Evolutionary conservation across 1,139 yeast genomes (phyloP), one percentile per base, ranked within the genome.

Genomic region (Pichia sp.): DNA sequence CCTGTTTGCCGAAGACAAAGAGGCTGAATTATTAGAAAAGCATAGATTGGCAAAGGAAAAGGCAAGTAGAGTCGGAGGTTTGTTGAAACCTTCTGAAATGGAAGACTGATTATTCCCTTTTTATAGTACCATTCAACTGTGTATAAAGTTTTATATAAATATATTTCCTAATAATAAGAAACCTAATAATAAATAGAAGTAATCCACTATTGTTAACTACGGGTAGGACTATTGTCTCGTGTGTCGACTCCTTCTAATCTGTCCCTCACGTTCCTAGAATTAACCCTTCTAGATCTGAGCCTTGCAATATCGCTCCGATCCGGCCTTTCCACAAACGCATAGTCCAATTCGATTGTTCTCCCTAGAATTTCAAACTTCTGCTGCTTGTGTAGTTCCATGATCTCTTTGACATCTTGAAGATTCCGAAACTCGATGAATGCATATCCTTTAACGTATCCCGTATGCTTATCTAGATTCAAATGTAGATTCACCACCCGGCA

Each of bases 51-150:
- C 89, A 65, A 84, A 85, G 66, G 95, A 90, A 71, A 83, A 81
- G 63, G 97, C 96, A 56, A 76, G 87, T 66, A 85, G 83, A 74
- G 87, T 93, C 60, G 98, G 98, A 64, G 99, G 99, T 53, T 79
- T 93, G 70, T 77, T 93, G 68, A 93, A 92, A 71, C 99, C 99
- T 41, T 85, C 96, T n/a, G 99, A 93, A 65, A 80, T 92, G 82
- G 97, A 89, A 65, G 97, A 90, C 63, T 65, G 55, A 47, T 14
- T 14, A n/a, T 9, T 42, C 29, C n/a, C 30, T 16, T 16, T 42
- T 20, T 20, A 46, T 29, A 46, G 40, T 36, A 36, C n/a, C 40
- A 14, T 36, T 16, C n/a, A 12, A 36, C 40, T 36, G 40, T 36
- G 40, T 36, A 36, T 36, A 36, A 36, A 36, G 16, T 36, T 36